A percentile compares a stretch with the other conserved stretches of the same genome.
These are phyloP conservation scores for Dendryphion nanum DNA, from an alignment of 2,329 filamentous ascomycete genomes.

Conservation along the genomic window DNA sequence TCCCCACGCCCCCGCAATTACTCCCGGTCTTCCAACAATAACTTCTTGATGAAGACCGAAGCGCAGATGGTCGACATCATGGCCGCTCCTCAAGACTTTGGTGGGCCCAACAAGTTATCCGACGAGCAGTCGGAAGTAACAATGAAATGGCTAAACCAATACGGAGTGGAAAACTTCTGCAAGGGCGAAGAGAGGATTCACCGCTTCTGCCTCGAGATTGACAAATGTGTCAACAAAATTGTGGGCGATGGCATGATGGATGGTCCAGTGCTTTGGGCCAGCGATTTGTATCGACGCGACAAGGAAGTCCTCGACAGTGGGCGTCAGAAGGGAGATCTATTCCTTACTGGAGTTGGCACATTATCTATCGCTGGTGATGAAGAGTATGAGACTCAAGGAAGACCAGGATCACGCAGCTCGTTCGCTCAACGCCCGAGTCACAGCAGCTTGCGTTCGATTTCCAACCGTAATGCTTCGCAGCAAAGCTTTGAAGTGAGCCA, in stretches of 20 bases:
- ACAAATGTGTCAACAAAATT: slow-evolving; percentile 79
- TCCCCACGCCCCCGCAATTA: slow-evolving; percentile 43
- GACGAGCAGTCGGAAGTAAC: slow-evolving; percentile 91
- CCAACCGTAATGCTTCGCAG: slow-evolving; percentile 64
- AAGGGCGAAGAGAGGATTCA: slow-evolving; percentile 93
- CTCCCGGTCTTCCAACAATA: slow-evolving; percentile 47
- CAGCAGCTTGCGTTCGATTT: slow-evolving; percentile 58
- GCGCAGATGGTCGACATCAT: slow-evolving; percentile 84
- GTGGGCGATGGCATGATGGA: slow-evolving; percentile 82
- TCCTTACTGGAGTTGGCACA: slow-evolving; percentile 46
- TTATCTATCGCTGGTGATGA: slow-evolving; percentile 51
- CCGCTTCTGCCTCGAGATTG: slow-evolving; percentile 86
- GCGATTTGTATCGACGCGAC: slow-evolving; percentile 80
- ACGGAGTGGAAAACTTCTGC: slow-evolving; percentile 88
- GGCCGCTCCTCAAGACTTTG: slow-evolving; percentile 77
- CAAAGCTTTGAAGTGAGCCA: slow-evolving; percentile 69
- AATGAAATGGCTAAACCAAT: slow-evolving; percentile 75
- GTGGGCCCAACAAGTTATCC: slow-evolving; percentile 88
- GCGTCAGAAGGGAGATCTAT: slow-evolving; percentile 49
- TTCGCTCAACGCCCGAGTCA: slow-evolving; percentile 53
- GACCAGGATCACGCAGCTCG: slow-evolving; percentile 41
- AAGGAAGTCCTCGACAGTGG: slow-evolving; percentile 59
- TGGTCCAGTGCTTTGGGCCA: slow-evolving; percentile 88
- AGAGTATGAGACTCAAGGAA: slow-evolving; percentile 41
- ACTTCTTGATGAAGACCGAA: slow-evolving; percentile 75